These are phyloP conservation scores for Globisporangium cylindrosporum DNA, from an alignment of 352 stramenopile species.

Conservation along the genomic window DNA sequence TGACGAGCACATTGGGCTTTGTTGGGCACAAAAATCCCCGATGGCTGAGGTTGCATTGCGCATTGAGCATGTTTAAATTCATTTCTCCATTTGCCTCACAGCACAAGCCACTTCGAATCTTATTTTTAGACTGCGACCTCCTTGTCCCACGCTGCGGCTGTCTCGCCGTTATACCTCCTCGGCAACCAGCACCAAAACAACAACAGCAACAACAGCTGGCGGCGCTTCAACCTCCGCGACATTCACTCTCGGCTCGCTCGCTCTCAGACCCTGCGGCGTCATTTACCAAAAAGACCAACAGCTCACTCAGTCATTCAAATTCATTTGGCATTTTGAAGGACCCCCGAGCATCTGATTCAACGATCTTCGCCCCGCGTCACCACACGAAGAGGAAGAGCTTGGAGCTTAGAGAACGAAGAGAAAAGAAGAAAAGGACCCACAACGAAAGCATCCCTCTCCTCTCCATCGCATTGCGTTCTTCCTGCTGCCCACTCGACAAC, in stretches of 20 bases:
- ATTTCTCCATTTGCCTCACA: background rate
- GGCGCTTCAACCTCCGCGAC: constrained; percentile 1
- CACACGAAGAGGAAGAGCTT: background rate
- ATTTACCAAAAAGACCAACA: background rate
- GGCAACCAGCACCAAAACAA: background rate
- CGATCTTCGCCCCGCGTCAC: background rate
- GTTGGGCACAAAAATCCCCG: too few species aligned
- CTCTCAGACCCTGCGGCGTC: background rate
- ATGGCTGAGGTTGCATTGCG: too few species aligned
- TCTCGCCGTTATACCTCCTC: background rate
- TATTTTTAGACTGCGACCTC: background rate
- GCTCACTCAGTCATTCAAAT: background rate
- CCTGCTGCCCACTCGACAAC: background rate
- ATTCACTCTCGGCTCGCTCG: background rate
- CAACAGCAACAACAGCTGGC: background rate
- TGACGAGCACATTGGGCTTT: too few species aligned
- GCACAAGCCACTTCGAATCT: background rate
- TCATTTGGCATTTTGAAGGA: background rate
- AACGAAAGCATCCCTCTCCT: background rate
- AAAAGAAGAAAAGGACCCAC: background rate
- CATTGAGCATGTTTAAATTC: background rate
- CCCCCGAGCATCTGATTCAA: background rate
- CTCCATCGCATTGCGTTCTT: constrained; percentile 5
- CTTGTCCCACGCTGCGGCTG: background rate
- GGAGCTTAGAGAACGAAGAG: background rate